phyloP scores from a whole-genome alignment of 768 basidiomycete genomes.

The Dendrothele bispora region DNA sequence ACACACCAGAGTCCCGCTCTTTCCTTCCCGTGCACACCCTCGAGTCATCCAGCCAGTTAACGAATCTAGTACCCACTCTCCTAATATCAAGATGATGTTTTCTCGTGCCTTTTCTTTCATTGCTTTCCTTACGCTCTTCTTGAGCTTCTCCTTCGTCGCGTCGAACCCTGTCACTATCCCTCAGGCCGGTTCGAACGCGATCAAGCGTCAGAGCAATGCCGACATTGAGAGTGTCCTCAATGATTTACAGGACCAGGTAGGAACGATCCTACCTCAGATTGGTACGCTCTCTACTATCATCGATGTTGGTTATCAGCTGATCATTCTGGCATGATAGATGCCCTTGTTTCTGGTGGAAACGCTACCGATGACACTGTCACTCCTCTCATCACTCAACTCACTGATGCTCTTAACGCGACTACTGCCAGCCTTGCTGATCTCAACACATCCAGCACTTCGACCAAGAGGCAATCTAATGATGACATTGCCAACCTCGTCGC shows the following conservation, averaged over 20 bases:
- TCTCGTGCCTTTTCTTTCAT: conserved; percentile 3
- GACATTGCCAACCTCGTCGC: conserved; percentile 26
- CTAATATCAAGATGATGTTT: neutral
- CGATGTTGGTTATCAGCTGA: neutral
- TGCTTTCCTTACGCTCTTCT: conserved; percentile 1
- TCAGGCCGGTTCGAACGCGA: neutral
- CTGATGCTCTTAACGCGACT: conserved; percentile 19
- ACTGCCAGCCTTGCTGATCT: conserved; percentile 17
- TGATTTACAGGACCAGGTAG: neutral
- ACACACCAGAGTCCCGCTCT: too few relatives aligned
- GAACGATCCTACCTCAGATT: neutral
- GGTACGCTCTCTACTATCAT: neutral
- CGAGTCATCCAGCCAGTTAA: too few relatives aligned
- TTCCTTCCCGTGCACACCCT: too few relatives aligned
- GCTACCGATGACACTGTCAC: conserved; percentile 19
- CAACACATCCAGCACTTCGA: neutral
- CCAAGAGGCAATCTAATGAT: conserved; percentile 23
- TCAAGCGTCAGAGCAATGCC: neutral
- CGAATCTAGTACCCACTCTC: too few relatives aligned
- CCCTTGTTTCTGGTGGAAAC: conserved; percentile 11
- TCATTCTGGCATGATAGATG: conserved; percentile 1
- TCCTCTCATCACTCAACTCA: conserved; percentile 21
- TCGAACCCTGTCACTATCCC: neutral
- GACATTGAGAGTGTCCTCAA: conserved; percentile 4
- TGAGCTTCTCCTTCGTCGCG: conserved; percentile 2